Evolutionary conservation across 495 filamentous ascomycete genomes (phyloP).

Genomic region (Hypoxylon trugodes): DNA sequence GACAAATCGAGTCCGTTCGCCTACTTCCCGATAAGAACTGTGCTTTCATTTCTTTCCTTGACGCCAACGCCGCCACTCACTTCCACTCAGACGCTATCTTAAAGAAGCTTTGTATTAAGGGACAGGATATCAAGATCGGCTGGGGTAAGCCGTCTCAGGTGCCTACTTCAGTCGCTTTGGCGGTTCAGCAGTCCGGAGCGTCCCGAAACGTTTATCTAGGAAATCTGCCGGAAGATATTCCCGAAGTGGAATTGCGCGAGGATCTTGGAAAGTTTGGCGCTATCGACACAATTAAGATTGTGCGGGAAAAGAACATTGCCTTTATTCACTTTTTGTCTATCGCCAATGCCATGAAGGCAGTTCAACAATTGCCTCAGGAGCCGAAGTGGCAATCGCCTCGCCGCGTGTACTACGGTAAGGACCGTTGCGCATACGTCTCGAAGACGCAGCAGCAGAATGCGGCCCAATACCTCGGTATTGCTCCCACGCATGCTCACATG

Average conservation of each 20-base stretch:
- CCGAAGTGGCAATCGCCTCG: slow-evolving; percentile 94
- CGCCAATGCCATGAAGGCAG: slow-evolving; percentile 98
- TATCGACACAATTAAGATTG: slow-evolving; percentile 97
- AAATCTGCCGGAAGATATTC: slow-evolving; percentile 87
- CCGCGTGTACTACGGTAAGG: slow-evolving; percentile 98
- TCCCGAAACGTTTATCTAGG: slow-evolving; percentile 99
- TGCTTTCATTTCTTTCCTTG: slow-evolving; percentile 98
- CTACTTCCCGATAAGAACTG: slow-evolving; percentile 99
- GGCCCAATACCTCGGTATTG: slow-evolving; percentile 96
- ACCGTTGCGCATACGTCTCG: slow-evolving; percentile 96
- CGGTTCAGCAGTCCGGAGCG: slow-evolving; percentile 96
- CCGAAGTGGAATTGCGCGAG: slow-evolving; percentile 91
- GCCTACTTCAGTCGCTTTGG: slow-evolving; percentile 92
- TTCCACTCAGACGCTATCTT: slow-evolving; percentile 99
- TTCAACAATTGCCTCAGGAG: slow-evolving; percentile 94
- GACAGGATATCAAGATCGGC: slow-evolving; percentile 98
- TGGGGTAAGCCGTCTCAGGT: slow-evolving; percentile 99
- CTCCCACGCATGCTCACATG: slow-evolving; percentile 96
- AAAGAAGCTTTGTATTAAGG: slow-evolving; percentile 97
- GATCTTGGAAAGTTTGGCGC: slow-evolving; percentile 96
- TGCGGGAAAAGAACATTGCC: slow-evolving; percentile 96
- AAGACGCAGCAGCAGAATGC: slow-evolving; percentile 99
- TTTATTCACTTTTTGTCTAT: slow-evolving; percentile 99
- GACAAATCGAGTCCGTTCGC: slow-evolving; percentile 97
- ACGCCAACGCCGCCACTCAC: slow-evolving; percentile 95